These are phyloP conservation scores for Proliferodiscus dingleyae DNA, from an alignment of 2,329 filamentous ascomycete genomes.

Conservation along the genomic window DNA sequence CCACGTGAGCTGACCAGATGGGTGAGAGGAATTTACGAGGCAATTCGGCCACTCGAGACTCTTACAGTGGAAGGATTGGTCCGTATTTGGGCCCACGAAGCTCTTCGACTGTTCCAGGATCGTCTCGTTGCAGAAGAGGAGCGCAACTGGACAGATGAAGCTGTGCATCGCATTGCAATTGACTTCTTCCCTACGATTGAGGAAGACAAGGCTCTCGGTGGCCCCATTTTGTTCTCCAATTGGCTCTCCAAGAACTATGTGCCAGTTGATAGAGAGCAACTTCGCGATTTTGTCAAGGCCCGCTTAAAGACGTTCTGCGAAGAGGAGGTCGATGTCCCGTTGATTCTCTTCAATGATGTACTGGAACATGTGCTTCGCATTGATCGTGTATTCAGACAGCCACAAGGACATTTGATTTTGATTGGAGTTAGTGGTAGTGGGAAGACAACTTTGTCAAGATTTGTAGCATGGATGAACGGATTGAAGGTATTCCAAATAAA, in stretches of 20 bases:
- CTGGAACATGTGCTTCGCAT: slow-evolving; percentile 97
- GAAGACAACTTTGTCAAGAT: slow-evolving; percentile 96
- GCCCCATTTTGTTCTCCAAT: slow-evolving; percentile 96
- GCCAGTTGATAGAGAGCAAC: slow-evolving; percentile 88
- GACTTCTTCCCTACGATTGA: slow-evolving; percentile 96
- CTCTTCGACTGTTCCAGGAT: slow-evolving; percentile 93
- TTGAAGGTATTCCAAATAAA: slow-evolving; percentile 99
- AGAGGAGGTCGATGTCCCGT: slow-evolving; percentile 95
- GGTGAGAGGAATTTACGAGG: slow-evolving; percentile 96
- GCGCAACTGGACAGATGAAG: slow-evolving; percentile 88
- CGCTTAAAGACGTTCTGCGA: slow-evolving; percentile 98
- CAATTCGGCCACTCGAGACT: slow-evolving; percentile 84
- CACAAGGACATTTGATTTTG: slow-evolving; percentile 94
- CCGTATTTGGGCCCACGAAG: slow-evolving; percentile 97
- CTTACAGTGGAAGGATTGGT: slow-evolving; percentile 87
- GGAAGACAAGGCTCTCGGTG: slow-evolving; percentile 79
- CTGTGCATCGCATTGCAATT: slow-evolving; percentile 78
- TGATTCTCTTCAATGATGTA: slow-evolving; percentile 99
- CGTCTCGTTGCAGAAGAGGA: slow-evolving; percentile 92
- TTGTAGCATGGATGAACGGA: slow-evolving; percentile 99
- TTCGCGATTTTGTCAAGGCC: slow-evolving; percentile 96
- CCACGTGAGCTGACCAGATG: slow-evolving; percentile 96
- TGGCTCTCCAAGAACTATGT: slow-evolving; percentile 99
- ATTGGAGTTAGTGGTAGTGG: slow-evolving; percentile 98
- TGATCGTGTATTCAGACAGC: slow-evolving; percentile 96